Evolutionary conservation across 2,329 filamentous ascomycete species (phyloP).

Genomic region (Cercospora sojina): DNA sequence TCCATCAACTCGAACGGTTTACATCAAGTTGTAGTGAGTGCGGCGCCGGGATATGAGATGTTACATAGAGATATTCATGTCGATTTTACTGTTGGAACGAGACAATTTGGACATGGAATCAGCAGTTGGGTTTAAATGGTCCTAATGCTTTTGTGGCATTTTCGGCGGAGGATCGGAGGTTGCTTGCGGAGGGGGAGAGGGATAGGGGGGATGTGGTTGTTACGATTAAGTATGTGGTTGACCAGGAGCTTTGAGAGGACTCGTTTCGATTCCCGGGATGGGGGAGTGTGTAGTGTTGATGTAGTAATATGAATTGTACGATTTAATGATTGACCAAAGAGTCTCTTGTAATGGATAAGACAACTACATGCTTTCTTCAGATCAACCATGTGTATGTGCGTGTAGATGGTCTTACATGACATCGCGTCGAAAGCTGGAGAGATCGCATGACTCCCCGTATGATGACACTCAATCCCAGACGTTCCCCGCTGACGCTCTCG

Average conservation of each 20-base stretch:
- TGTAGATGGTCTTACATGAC: not conserved
- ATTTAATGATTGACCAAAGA: not conserved
- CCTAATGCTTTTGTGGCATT: too few relatives aligned
- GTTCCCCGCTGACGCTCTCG: not conserved
- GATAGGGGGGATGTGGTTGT: not conserved
- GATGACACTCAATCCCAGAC: not conserved
- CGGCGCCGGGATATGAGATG: too few relatives aligned
- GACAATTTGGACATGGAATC: too few relatives aligned
- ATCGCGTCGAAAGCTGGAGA: not conserved
- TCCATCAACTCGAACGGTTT: too few relatives aligned
- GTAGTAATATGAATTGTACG: not conserved
- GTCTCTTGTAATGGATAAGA: not conserved
- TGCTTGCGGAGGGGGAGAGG: not conserved
- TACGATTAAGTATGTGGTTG: too few relatives aligned
- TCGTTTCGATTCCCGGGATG: not conserved
- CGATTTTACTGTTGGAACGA: too few relatives aligned
- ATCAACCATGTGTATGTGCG: not conserved
- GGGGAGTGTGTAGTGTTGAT: not conserved
- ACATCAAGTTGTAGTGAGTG: too few relatives aligned
- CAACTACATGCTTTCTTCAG: not conserved
- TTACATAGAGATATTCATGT: too few relatives aligned
- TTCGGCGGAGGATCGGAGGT: too few relatives aligned
- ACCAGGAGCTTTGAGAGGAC: too few relatives aligned
- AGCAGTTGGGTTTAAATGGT: too few relatives aligned
- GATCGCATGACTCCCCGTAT: not conserved